phyloP scores from a whole-genome alignment of 2,329 filamentous ascomycete species.

The Curvularia eragrostidis region DNA sequence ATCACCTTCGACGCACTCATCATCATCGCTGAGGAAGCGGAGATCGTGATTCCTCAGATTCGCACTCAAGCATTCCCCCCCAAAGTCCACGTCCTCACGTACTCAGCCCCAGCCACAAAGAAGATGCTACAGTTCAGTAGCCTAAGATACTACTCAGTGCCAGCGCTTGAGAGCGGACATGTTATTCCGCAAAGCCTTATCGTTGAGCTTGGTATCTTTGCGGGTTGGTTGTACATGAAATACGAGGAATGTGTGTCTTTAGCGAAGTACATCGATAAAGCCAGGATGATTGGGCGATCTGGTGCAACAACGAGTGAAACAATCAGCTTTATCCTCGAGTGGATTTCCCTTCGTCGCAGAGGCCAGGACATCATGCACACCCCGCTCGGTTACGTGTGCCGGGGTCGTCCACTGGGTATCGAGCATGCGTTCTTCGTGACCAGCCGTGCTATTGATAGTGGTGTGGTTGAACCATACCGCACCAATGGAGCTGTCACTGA shows the following conservation, averaged over 20 bases:
- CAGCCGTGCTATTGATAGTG: constrained; percentile 2
- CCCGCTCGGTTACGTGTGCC: constrained; percentile 61
- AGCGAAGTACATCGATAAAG: constrained; percentile 20
- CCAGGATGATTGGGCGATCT: neutral
- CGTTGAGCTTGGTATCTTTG: constrained; percentile 64
- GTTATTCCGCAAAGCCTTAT: constrained; percentile 58
- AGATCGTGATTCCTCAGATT: constrained; percentile 58
- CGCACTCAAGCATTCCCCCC: constrained; percentile 3
- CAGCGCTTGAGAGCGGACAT: constrained; percentile 51
- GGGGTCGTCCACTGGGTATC: constrained; percentile 54
- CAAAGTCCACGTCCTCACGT: constrained; percentile 56
- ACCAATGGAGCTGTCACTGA: constrained; percentile 3
- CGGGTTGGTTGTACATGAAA: constrained; percentile 65
- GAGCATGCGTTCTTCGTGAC: constrained; percentile 59
- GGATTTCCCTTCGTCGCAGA: constrained; percentile 59
- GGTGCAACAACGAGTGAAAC: constrained; percentile 15
- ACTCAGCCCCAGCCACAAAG: constrained; percentile 64
- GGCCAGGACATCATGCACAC: constrained; percentile 63
- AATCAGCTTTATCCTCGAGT: constrained; percentile 55
- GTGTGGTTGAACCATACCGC: constrained; percentile 6
- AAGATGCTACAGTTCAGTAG: constrained; percentile 64
- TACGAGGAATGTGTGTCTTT: constrained; percentile 48
- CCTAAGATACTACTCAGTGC: constrained; percentile 60
- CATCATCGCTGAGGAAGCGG: constrained; percentile 67
- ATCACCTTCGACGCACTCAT: constrained; percentile 58